Evolutionary conservation across 495 filamentous ascomycete genomes (phyloP), one percentile per base, ranked within the genome.

Genomic region (Xylaria flabelliformis): DNA sequence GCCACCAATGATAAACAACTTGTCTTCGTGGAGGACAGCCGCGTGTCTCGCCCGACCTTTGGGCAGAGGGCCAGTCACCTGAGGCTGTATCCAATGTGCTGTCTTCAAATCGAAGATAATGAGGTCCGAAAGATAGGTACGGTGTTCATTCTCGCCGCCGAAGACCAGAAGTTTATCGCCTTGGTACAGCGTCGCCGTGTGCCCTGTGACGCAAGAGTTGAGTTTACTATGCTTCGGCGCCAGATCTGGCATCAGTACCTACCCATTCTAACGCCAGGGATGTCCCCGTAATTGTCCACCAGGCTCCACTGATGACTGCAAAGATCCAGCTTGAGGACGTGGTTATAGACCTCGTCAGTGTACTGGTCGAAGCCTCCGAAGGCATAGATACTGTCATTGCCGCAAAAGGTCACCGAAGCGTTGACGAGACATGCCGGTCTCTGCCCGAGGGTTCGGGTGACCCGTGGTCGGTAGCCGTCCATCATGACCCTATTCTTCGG

Each of bases 341-440:
- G 97, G 78, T 99, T 99, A 85, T 98, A 99, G 34, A 99, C 96
- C 86, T 99, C 96, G 80, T 99, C 96, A 10, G 96, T 98, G 78
- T 96, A 98, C 79, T 97, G 95, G 78, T 99, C 96, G 75, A 99
- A 99, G n/a, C 96, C 96, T 15, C 96, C 96, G 83, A 99, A 99
- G 34, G 95, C 96, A 82, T 97, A 98, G 75, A 99, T 98, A 78
- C 93, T 90, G 82, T 97, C 94, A 81, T 97, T 93, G 58, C 94
- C 93, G 77, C 95, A 97, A 81, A 97, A 97, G 21, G 96, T 98
- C 65, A 98, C 94, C 17, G 97, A 98, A 67, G 96, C 96, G 85
- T 98, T 98, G 67, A 98, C 95, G 51, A 99, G 88, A 77, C 96
- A 98, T 63, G 97, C 94, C 10, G 97, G 95, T 65, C 94, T 86